These are phyloP conservation scores for Anthoceros angustus DNA, from an alignment of 225 moss, liverwort and hornwort genomes.

Conservation along the genomic window DNA sequence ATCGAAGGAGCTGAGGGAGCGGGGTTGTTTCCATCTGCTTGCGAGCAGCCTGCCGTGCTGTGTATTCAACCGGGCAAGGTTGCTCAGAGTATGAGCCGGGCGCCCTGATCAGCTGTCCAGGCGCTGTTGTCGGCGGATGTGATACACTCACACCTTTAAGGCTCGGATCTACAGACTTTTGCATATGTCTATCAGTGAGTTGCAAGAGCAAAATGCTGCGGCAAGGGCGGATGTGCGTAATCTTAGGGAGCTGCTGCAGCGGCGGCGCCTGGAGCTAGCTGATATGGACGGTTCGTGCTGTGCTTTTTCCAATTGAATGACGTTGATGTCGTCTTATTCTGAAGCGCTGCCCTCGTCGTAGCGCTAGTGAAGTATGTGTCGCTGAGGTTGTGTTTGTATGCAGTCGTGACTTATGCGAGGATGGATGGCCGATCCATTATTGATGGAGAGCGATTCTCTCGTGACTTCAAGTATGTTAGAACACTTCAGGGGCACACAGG, in stretches of 20 bases:
- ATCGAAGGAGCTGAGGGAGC: too few relatives aligned
- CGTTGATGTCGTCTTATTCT: not conserved
- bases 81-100: too few relatives aligned
- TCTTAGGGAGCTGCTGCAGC: slow-evolving; percentile 41
- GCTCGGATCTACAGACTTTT: not conserved
- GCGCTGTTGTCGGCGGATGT: too few relatives aligned
- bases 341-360: slow-evolving; percentile 4
- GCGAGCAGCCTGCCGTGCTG: too few relatives aligned
- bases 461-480: slow-evolving; percentile 68
- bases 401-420: slow-evolving; percentile 75
- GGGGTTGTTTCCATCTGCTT: too few relatives aligned
- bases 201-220: slow-evolving; percentile 54
- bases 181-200: slow-evolving; percentile 61
- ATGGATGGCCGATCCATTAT: slow-evolving; percentile 35
- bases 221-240: slow-evolving; percentile 51
- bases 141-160: too few relatives aligned
- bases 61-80: too few relatives aligned
- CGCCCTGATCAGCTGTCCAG: too few relatives aligned
- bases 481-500: slow-evolving; percentile 94
- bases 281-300: slow-evolving; percentile 54
- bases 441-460: slow-evolving; percentile 17
- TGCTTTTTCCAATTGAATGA: not conserved
- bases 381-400: slow-evolving; percentile 8
- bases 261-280: slow-evolving; percentile 23
- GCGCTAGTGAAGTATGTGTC: not conserved